Evolutionary conservation across 2,329 filamentous ascomycete genomes (phyloP), one percentile per base, ranked within the genome.

Genomic region (Cercospora sp.): DNA sequence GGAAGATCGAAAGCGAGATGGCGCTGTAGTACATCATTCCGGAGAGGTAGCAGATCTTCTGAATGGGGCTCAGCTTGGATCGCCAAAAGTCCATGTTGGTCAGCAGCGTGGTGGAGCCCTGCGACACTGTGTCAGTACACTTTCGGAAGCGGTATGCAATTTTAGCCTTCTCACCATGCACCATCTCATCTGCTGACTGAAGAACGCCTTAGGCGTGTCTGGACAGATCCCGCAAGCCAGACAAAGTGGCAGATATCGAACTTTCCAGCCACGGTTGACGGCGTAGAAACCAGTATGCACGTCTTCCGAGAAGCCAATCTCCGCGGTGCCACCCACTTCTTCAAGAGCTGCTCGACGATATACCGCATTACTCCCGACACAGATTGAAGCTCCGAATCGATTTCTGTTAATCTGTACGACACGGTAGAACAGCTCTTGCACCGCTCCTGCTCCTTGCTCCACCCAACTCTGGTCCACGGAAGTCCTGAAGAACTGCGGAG

Each of bases 161-260:
- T 6, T 8, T 6, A 28, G 9, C 12, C 18, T 13, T 33, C 63
- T 68, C 23, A 69, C 69, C 62, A 79, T 77, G 10, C 79, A 80
- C 80, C 80, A 82, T 16, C 80, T 77, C 80, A 81, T 81, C 73
- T 82, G 80, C 76, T 82, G 80, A 42, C 78, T 80, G 69, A 82
- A 81, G 67, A 81, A 81, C 0, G 80, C 79, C 4, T 80, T 75
- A 2, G 80, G 80, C 0, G 78, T 81, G 66, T 82, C 80, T 12
- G 80, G 80, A 64, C 80, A 81, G 61, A 81, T 79, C n/a, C 80
- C 80, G 31, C 79, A 81, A 1, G 80, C 80, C 60, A 82, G 74
- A 64, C 79, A 81, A 12, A 82, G 73, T 8, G 80, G 80, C 5
- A 82, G 73, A 66, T 81, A 81, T 68, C 79, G 78, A 65, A 82